Base-by-base conservation (phyloP, 2,329 filamentous ascomycete species). In the Alternaria sp. region DNA sequence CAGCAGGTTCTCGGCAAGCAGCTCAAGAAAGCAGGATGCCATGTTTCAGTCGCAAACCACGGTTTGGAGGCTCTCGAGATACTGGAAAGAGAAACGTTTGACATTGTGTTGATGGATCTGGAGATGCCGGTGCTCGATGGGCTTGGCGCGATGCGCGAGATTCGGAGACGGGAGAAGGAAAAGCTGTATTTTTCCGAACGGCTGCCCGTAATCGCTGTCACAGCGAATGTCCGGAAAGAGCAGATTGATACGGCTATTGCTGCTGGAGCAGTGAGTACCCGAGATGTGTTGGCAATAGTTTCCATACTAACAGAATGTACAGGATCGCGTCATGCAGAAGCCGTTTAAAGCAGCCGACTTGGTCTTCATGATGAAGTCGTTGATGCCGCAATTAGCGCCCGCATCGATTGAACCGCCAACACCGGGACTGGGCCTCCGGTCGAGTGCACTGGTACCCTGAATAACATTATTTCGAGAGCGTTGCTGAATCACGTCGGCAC, bases 101-200 rank as follows among this genome's bases (percentile, higher is more conserved):
- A 76, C 37, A 67, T 74, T 11, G 70, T 78, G 1, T 67, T 79
- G 17, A 78, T 82, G 80, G 84, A 86, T 61, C 80, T 85, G 6
- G 82, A 78, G 69, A 86, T 86, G 85, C 84, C 84, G 0, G 75
- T 85, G 4, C 81, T 86, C 63, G 80, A 86, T 51, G 74, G 73
- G 0, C 45, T 75, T 26, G 67, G 63, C 8, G 72, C 73, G 0
- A 85, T 83, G 8, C 75, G 77, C 9, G 77, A 75, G 53, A 85
- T 86, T 21, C 77, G 83, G 2, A 72, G 77, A 10, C 77, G 81
- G 41, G 58, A 23, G 67, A 77, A 11, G 65, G 67, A 9, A 51
- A 77, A 14, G 62, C 69, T 34, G 42, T 48, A 13, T 56, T 55
- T 21, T 17, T 23, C 26, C 2, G 42, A 40, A 24, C 62, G 69